These are phyloP conservation scores for Mycena olivaceomarginata DNA, from an alignment of 768 basidiomycete genomes.

Conservation along the genomic window DNA sequence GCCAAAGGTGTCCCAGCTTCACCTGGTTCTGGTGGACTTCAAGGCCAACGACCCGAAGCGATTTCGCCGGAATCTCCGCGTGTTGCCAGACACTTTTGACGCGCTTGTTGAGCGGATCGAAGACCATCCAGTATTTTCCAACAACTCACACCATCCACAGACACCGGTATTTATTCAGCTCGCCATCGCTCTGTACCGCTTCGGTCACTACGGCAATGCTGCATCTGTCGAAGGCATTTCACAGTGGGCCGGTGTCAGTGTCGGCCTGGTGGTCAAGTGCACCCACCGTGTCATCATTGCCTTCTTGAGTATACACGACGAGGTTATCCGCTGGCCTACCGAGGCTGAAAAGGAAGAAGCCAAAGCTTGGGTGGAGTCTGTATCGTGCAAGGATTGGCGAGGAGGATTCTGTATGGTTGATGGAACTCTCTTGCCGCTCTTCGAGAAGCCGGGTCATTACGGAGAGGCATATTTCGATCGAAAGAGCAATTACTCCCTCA, in stretches of 20 bases:
- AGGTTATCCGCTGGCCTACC: too few relatives aligned
- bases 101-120: conserved; percentile 43
- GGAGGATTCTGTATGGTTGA: too few relatives aligned
- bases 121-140: conserved; percentile 52
- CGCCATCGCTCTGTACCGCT: conserved; percentile 7
- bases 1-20: conserved; percentile 45
- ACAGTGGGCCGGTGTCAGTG: conserved; percentile 49
- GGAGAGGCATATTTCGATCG: conserved; percentile 57
- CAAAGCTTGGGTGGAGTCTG: too few relatives aligned
- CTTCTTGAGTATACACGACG: too few relatives aligned
- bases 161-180: conserved; percentile 54
- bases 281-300: too few relatives aligned
- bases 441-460: conserved; percentile 52
- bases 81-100: conserved; percentile 50
- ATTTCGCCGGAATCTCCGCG: conserved; percentile 52
- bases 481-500: conserved; percentile 30
- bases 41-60: conserved; percentile 43
- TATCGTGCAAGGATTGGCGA: too few relatives aligned
- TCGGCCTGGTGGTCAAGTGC: too few relatives aligned
- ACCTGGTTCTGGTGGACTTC: conserved; percentile 48
- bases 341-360: too few relatives aligned
- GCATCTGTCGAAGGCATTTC: conserved; percentile 48
- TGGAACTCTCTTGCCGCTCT: conserved; percentile 55
- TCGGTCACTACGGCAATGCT: conserved; percentile 56
- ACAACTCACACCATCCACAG: conserved; percentile 46